phyloP scores from a whole-genome alignment of 2,329 filamentous ascomycete genomes.

The Rachicladosporium sp. region DNA sequence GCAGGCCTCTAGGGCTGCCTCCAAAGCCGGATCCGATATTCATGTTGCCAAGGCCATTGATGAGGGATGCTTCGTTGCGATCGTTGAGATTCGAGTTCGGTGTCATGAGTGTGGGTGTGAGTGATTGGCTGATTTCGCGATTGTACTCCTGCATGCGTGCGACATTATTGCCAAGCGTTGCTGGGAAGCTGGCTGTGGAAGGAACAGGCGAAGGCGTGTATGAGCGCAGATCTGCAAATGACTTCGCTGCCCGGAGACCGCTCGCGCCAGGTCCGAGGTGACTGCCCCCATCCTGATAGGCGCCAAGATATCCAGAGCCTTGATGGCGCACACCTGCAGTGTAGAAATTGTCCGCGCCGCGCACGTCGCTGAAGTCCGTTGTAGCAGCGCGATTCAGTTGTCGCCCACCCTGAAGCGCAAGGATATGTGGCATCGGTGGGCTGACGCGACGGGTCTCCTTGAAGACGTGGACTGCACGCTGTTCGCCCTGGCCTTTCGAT shows the following conservation, averaged over 20 bases:
- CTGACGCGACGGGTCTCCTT: slow-evolving; percentile 51
- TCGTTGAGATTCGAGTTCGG: slow-evolving; percentile 33
- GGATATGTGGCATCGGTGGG: slow-evolving; percentile 50
- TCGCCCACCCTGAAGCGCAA: slow-evolving; percentile 62
- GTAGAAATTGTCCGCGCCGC: slow-evolving; percentile 63
- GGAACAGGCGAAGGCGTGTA: slow-evolving; percentile 89
- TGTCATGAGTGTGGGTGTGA: slow-evolving; percentile 52
- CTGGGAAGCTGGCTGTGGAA: slow-evolving; percentile 78
- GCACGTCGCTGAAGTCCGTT: slow-evolving; percentile 81
- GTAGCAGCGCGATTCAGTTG: slow-evolving; percentile 86
- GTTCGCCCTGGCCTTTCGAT: slow-evolving; percentile 77
- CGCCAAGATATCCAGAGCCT: slow-evolving; percentile 65
- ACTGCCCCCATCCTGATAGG: slow-evolving; percentile 59
- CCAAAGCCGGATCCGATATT: slow-evolving; percentile 36
- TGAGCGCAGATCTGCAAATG: slow-evolving; percentile 86
- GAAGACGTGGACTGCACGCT: slow-evolving; percentile 82
- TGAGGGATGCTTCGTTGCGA: slow-evolving; percentile 29
- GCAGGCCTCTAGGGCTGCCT: slow-evolving; percentile 46
- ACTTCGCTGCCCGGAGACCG: slow-evolving; percentile 75
- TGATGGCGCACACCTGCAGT: slow-evolving; percentile 67
- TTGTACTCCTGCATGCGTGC: slow-evolving; percentile 50
- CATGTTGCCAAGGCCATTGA: slow-evolving; percentile 51
- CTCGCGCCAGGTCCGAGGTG: slow-evolving; percentile 60
- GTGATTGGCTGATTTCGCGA: slow-evolving; percentile 41
- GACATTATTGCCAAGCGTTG: slow-evolving; percentile 51